Evolutionary conservation across 225 moss, liverwort and hornwort genomes (phyloP).

Genomic region (Takakia lepidozioides): DNA sequence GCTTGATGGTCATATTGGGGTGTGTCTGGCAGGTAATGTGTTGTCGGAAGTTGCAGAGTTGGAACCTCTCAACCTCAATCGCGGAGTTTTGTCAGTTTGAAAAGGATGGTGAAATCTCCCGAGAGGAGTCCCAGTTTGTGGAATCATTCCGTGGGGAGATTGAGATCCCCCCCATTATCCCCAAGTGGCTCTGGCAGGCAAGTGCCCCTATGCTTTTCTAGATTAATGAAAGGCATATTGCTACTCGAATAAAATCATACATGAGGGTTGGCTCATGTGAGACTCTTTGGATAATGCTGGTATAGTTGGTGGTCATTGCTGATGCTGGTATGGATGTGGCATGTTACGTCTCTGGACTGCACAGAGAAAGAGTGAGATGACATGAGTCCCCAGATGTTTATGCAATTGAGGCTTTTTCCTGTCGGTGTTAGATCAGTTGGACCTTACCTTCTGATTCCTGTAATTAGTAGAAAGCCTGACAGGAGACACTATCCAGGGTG

Average conservation of each 20-base stretch:
- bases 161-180: conserved; percentile 69
- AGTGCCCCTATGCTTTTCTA: conserved; percentile 4
- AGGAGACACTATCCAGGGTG: conserved; percentile 26
- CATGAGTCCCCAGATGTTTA: too few relatives aligned
- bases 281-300: too few relatives aligned
- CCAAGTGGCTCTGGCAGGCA: conserved; percentile 90
- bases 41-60: conserved; percentile 89
- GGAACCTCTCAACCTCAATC: conserved; percentile 83
- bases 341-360: too few relatives aligned
- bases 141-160: conserved; percentile 89
- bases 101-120: conserved; percentile 85
- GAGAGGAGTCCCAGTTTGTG: conserved; percentile 95
- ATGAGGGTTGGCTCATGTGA: too few relatives aligned
- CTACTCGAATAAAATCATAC: too few relatives aligned
- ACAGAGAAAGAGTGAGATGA: too few relatives aligned
- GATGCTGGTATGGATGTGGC: too few relatives aligned
- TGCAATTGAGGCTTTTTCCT: too few relatives aligned
- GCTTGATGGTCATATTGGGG: too few relatives aligned
- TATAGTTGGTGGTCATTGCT: background rate
- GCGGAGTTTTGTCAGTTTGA: conserved; percentile 95
- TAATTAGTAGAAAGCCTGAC: background rate
- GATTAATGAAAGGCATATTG: background rate
- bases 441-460: too few relatives aligned
- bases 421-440: too few relatives aligned
- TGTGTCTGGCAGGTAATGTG: conserved; percentile 88